These are phyloP conservation scores for Backusella circina DNA, from an alignment of 192 early-diverging fungal genomes.

Conservation along the genomic window DNA sequence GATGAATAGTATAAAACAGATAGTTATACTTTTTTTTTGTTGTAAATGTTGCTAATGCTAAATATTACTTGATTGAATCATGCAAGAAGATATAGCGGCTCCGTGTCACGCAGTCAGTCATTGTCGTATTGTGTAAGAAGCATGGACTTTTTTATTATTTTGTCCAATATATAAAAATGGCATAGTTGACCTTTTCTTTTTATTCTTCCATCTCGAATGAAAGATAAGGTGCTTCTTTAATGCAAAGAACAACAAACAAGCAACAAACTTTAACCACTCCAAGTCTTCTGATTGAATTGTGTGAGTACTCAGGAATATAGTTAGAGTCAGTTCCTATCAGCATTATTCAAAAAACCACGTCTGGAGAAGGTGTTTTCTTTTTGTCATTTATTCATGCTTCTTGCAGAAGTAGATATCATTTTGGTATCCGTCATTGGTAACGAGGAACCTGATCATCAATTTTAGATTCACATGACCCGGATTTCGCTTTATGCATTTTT, in stretches of 20 bases:
- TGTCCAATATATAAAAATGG: neutral
- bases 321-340: neutral
- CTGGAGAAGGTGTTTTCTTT: too few relatives aligned
- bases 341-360: neutral
- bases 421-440: neutral
- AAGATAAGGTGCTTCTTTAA: neutral
- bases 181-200: neutral
- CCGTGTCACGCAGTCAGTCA: neutral
- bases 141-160: neutral
- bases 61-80: neutral
- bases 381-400: neutral
- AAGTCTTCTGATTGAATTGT: neutral
- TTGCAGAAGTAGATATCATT: neutral
- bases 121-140: neutral
- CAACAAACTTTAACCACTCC: neutral
- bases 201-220: neutral
- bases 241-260: neutral
- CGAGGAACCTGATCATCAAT: neutral
- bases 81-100: neutral
- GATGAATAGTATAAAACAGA: neutral
- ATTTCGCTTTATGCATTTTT: neutral
- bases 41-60: neutral
- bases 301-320: too few relatives aligned
- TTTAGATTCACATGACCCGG: neutral
- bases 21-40: neutral